A percentile compares a stretch with the other conserved stretches of the same genome.
Conservation (phyloP, 805 yeast genomes). For the Barnettozyma botsteinii region DNA sequence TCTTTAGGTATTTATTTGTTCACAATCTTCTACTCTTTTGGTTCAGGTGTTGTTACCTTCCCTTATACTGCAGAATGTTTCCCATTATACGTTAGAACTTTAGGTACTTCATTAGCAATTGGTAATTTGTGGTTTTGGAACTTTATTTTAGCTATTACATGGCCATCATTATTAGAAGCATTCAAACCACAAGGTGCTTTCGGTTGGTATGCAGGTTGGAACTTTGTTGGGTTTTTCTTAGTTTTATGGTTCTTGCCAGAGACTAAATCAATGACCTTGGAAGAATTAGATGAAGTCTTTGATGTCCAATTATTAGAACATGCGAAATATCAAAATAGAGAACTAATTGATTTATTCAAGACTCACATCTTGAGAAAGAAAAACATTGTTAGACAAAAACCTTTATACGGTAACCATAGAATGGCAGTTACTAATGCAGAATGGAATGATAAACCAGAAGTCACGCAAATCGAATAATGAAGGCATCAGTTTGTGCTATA, state of each 20-base stretch:
- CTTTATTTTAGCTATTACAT: constrained; percentile 63
- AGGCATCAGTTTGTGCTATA: neutral
- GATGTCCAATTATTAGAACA: constrained; percentile 52
- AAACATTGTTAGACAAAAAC: constrained; percentile 43
- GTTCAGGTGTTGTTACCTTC: constrained; percentile 89
- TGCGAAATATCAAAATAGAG: constrained; percentile 41
- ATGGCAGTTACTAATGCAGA: constrained; percentile 54
- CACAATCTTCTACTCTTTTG: constrained; percentile 70
- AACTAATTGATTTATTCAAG: constrained; percentile 39
- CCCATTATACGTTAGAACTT: constrained; percentile 71
- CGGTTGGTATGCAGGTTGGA: constrained; percentile 87
- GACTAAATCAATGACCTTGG: constrained; percentile 60
- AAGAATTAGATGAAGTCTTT: constrained; percentile 67
- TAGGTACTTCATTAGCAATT: constrained; percentile 77
- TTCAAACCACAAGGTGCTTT: constrained; percentile 82
- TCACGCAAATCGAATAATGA: constrained; percentile 41
- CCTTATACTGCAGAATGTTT: constrained; percentile 83
- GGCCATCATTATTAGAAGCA: constrained; percentile 66
- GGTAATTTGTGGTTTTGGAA: constrained; percentile 73
- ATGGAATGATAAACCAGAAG: constrained; percentile 58
- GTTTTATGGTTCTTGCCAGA: constrained; percentile 69
- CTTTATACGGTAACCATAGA: constrained; percentile 52
- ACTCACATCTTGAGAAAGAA: constrained; percentile 41
- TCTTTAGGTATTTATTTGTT: constrained; percentile 70
- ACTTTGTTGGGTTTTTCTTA: constrained; percentile 60